Percentiles rank a stretch among this genome's conserved stretches.
Conservation (phyloP, 129 eudicot species). For the Lonicera japonica region DNA sequence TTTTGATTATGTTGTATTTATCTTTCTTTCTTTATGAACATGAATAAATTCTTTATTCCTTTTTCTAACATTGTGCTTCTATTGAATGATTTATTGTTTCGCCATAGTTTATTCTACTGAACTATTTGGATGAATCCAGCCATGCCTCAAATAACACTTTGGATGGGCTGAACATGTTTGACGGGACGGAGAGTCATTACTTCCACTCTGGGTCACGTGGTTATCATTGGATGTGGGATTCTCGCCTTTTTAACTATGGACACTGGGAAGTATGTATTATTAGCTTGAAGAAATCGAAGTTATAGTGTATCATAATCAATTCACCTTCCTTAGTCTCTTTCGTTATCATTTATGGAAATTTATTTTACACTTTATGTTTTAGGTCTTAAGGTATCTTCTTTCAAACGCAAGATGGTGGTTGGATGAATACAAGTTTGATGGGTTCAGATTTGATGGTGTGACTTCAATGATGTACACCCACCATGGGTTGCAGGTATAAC, state of each 20-base stretch:
- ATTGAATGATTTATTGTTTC: too few species aligned
- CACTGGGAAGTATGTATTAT: constrained; percentile 82
- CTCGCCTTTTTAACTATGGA: constrained; percentile 92
- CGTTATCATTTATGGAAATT: neutral
- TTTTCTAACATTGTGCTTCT: neutral
- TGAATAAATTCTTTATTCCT: neutral
- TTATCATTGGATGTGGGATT: constrained; percentile 99
- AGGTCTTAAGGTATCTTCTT: constrained; percentile 91
- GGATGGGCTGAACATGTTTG: constrained; percentile 98
- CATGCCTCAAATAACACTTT: constrained; percentile 89
- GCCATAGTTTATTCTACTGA: neutral
- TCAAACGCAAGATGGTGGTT: constrained; percentile 99
- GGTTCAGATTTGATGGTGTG: constrained; percentile 98
- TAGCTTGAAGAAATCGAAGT: neutral
- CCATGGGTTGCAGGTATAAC: constrained; percentile 81
- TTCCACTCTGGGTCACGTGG: constrained; percentile 96
- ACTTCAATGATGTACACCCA: constrained; percentile 99
- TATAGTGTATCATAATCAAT: neutral
- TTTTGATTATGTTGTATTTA: neutral
- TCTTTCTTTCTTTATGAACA: neutral
- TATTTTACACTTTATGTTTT: constrained; percentile 14
- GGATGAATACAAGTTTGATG: constrained; percentile 96
- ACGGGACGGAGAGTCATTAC: constrained; percentile 89
- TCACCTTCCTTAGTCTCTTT: neutral
- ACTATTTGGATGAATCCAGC: constrained; percentile 28